Evolutionary conservation across 805 yeast genomes (phyloP), one percentile per base, ranked within the genome.

Genomic region (Tetrapisispora namnaoensis): DNA sequence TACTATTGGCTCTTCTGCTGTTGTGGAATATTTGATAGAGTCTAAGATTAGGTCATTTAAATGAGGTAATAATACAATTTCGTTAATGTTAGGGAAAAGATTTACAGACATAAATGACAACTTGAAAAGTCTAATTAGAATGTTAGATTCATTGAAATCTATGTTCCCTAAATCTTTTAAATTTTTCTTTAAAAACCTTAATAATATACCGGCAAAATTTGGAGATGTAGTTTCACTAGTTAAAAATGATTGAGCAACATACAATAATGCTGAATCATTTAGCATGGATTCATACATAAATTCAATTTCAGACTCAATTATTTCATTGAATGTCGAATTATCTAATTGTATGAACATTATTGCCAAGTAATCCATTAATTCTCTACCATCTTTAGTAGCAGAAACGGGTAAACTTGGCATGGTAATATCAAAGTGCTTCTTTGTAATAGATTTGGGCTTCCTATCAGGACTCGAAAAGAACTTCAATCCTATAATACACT

Each of bases 221-320:
- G 96, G 86, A 0, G 96, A 86, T 0, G 96, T 88, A n/a, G 86
- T 78, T 62, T 93, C 99, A 58, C 88, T 88, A 0, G 97, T 95
- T 53, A 91, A 71, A 65, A 93, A 89, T 60, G 89, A 86, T 66
- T 95, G 98, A 0, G 97, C 96, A 49, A 93, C 78, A 59, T 91
- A 96, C 20, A 95, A 71, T 46, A 91, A 67, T 0, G 96, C 90
- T 1, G 95, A 84, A 63, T 91, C 93, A 21, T 80, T 76, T 47
- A 89, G 69, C 80, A 88, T 85, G 2, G 86, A 77, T 14, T 84
- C 81, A 58, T 86, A 88, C 65, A 90, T 71, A 57, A 78, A 80
- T 21, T 82, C 86, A 49, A 91, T 72, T 65, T 93, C 96, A 2
- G 82, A 74, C 53, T 81, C 87, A 10, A 89, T 82, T 53, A 93